A percentile compares a stretch with the other conserved stretches of the same genome.
These are phyloP conservation scores for Exophiala calicioides DNA, from an alignment of 2,329 filamentous ascomycete species.

Conservation along the genomic window DNA sequence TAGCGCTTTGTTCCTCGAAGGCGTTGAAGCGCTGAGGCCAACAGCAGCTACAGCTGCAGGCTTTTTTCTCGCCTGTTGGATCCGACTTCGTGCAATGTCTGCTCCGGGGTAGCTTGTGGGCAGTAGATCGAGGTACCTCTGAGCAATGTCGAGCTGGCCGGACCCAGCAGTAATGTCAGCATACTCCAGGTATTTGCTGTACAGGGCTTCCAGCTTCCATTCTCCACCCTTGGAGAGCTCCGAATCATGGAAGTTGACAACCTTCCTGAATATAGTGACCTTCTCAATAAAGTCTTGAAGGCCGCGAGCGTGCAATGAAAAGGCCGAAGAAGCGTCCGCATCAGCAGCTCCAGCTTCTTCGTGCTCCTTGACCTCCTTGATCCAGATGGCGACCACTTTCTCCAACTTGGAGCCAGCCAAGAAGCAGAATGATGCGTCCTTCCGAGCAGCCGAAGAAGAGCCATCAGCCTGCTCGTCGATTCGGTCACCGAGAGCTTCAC, in stretches of 20 bases:
- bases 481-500: conserved; percentile 89
- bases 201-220: conserved; percentile 87
- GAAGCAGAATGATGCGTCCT: conserved; percentile 96
- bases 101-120: conserved; percentile 82
- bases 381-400: conserved; percentile 95
- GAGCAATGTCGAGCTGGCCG: conserved; percentile 80
- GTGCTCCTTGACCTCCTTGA: conserved; percentile 80
- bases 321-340: conserved; percentile 72
- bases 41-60: conserved; percentile 41
- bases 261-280: conserved; percentile 92
- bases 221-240: conserved; percentile 69
- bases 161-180: conserved; percentile 91
- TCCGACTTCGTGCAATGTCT: conserved; percentile 79
- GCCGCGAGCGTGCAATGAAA: conserved; percentile 85
- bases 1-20: conserved; percentile 47
- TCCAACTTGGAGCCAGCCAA: conserved; percentile 93
- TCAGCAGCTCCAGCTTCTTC: conserved; percentile 74
- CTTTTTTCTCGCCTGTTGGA: conserved; percentile 79
- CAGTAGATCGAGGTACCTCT: conserved; percentile 87
- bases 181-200: conserved; percentile 96
- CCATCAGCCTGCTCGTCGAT: conserved; percentile 67
- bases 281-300: conserved; percentile 97
- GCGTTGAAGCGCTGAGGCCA: conserved; percentile 43
- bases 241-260: conserved; percentile 83
- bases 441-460: conserved; percentile 61